Evolutionary conservation across 257 asterid genomes (phyloP).

Genomic region (Coffea canephora): DNA sequence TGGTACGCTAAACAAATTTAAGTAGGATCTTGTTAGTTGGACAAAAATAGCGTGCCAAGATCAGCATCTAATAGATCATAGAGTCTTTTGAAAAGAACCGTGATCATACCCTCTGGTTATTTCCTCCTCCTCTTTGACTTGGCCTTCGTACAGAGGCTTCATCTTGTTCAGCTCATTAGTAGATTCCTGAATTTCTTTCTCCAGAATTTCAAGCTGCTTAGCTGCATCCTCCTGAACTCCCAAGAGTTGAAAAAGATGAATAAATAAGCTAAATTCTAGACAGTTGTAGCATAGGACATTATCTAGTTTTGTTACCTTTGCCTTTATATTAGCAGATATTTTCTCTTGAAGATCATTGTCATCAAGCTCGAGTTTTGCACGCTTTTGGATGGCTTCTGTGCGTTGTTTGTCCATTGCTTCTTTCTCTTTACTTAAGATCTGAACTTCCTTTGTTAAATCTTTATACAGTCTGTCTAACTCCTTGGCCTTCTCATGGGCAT

Average conservation of each 20-base stretch:
- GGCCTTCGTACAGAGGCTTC: slow-evolving; percentile 58
- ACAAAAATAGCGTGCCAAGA: neutral
- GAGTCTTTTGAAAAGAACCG: neutral
- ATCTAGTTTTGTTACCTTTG: slow-evolving; percentile 55
- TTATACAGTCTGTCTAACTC: slow-evolving; percentile 70
- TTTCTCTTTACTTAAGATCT: slow-evolving; percentile 77
- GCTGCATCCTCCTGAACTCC: slow-evolving; percentile 77
- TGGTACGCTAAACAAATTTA: neutral
- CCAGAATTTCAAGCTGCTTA: slow-evolving; percentile 70
- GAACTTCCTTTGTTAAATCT: slow-evolving; percentile 77
- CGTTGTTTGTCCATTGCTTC: slow-evolving; percentile 83
- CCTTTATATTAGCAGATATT: slow-evolving; percentile 61
- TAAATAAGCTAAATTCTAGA: neutral
- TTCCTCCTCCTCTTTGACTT: slow-evolving; percentile 76
- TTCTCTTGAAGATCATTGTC: slow-evolving; percentile 81
- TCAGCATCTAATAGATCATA: neutral
- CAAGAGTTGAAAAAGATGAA: slow-evolving; percentile 27
- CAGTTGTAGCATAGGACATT: neutral
- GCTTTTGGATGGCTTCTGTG: slow-evolving; percentile 78
- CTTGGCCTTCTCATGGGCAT: slow-evolving; percentile 82
- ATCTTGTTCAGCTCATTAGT: slow-evolving; percentile 55
- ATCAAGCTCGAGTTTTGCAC: slow-evolving; percentile 92
- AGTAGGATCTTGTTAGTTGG: neutral
- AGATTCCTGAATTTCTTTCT: slow-evolving; percentile 72
- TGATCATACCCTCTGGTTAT: slow-evolving; percentile 71